Evolutionary conservation across 345 rosid species (phyloP).

Genomic region (Pistacia integerrima): DNA sequence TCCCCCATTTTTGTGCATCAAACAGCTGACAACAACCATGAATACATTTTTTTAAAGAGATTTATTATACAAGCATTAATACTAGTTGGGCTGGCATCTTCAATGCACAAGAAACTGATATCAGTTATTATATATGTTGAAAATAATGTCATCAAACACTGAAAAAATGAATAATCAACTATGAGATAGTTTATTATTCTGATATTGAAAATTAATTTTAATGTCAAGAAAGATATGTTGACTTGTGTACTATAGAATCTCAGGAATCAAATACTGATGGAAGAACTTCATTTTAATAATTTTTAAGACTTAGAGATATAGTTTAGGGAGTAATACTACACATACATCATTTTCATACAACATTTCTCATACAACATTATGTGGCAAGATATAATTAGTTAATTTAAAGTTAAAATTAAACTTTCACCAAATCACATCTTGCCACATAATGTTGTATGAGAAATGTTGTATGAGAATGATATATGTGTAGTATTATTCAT

Average conservation of each 20-base stretch:
- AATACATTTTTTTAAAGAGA: conserved; percentile 4
- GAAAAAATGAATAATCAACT: neutral
- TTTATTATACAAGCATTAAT: neutral
- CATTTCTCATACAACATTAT: too few species aligned
- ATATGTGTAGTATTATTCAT: too few species aligned
- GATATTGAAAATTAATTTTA: conserved; percentile 2
- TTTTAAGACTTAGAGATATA: neutral
- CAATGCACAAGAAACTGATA: conserved; percentile 1
- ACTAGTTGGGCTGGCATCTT: neutral
- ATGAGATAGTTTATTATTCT: neutral
- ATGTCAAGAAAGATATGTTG: conserved; percentile 12
- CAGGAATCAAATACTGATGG: neutral
- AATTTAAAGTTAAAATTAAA: too few species aligned
- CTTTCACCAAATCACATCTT: too few species aligned
- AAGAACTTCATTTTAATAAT: conserved; percentile 1
- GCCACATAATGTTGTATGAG: too few species aligned
- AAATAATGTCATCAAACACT: neutral
- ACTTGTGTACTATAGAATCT: conserved; percentile 5
- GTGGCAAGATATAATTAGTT: too few species aligned
- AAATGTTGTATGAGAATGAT: too few species aligned
- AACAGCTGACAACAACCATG: conserved; percentile 35
- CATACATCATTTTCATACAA: too few species aligned
- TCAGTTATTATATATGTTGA: neutral
- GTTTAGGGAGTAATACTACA: neutral
- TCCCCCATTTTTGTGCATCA: conserved; percentile 41